Evolutionary conservation across 768 basidiomycete species (phyloP), one percentile per base, ranked within the genome.

Genomic region (Panaeolus papilionaceus): DNA sequence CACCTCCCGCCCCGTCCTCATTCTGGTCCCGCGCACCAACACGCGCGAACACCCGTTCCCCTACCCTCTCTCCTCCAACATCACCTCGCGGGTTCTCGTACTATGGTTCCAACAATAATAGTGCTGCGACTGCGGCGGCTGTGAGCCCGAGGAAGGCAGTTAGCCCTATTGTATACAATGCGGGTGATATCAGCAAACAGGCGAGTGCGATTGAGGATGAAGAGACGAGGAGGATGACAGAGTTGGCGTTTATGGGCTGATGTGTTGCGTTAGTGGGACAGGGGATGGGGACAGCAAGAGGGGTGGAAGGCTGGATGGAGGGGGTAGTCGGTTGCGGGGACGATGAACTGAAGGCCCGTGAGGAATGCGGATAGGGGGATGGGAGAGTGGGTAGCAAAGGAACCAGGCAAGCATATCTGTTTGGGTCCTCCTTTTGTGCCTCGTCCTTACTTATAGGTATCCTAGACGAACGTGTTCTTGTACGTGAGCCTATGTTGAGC

Each of bases 221-320:
- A 11, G 92, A 93, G 81, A 84, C 82, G 69, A 80, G 91, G 76
- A 79, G 90, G 75, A 79, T 92, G 81, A 88, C 88, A 51, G 92
- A 93, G 79, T 74, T 91, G 72, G 91, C 91, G 64, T 93, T 92
- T 74, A 77, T 91, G 73, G 78, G 75, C 66, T 82, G 73, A 69
- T 23, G 51, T 6, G 54, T 67, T 33, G 14, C 66, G 23, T 42
- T 75, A 72, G 45, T 64, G 63, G 61, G 61, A 37, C 47, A 39
- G 67, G 71, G 64, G 23, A 18, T 62, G 23, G 63, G 68, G 23
- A 64, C 61, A 12, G 66, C 5, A 16, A 16, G 38, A 38, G 20
- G 8, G 71, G 70, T 11, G 74, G 73, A 42, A 73, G 71, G 4
- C 71, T 20, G 69, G 67, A 37, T 74, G 69, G 33, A 69, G 70